phyloP scores from a whole-genome alignment of 139 green algal species.

The Chlamydomonas sp. region DNA sequence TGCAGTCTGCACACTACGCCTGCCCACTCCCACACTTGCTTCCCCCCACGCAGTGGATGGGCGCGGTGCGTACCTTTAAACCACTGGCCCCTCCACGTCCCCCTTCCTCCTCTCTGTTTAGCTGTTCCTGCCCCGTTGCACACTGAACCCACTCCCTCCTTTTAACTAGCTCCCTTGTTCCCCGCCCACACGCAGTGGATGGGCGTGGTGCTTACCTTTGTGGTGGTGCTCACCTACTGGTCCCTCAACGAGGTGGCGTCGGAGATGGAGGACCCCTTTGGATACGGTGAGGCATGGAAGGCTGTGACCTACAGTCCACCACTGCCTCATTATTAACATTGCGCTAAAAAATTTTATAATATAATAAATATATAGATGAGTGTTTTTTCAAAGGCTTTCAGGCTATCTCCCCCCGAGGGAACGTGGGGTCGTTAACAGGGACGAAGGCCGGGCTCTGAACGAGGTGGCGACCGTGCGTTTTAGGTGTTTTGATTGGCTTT shows the following conservation, averaged over 20 bases:
- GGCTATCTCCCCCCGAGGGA: not conserved
- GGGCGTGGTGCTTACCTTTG: conserved; percentile 40
- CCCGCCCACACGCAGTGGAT: no score
- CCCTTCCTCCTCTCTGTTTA: no score
- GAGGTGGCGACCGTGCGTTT: no score
- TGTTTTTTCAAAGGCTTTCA: not conserved
- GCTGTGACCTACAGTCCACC: not conserved
- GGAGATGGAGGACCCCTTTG: conserved; percentile 66
- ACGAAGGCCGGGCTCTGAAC: not conserved
- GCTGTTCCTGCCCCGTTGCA: no score
- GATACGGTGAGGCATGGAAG: not conserved
- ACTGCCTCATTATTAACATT: no score
- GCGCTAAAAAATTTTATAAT: not conserved
- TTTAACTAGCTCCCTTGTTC: no score
- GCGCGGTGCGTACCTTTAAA: conserved; percentile 43
- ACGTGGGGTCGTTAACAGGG: not conserved
- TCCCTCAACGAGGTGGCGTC: conserved; percentile 58
- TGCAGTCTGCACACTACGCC: no score
- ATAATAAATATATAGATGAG: not conserved
- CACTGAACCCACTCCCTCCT: no score
- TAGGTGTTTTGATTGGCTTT: not conserved
- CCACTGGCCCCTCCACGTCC: conserved; percentile 62
- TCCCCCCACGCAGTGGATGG: no score
- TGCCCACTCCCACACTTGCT: no score
- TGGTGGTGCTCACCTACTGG: conserved; percentile 57